Evolutionary conservation across 306 rosid species (phyloP).

Genomic region (Vachellia collinsii): DNA sequence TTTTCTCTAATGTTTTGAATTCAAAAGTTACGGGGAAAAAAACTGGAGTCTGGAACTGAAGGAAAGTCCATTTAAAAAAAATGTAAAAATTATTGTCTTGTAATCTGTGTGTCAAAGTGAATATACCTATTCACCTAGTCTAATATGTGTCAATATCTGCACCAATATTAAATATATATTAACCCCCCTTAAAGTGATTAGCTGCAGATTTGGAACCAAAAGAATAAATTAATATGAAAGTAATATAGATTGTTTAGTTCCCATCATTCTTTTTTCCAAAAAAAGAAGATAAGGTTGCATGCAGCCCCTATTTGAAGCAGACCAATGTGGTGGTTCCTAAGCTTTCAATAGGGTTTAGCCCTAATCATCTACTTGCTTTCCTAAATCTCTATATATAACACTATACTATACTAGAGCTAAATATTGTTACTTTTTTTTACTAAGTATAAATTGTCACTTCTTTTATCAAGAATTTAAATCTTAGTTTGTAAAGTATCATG

Average conservation of each 20-base stretch:
- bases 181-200: neutral
- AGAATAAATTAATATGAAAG: neutral
- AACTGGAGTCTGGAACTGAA: neutral
- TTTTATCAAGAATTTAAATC: no score
- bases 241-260: neutral
- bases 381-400: neutral
- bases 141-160: neutral
- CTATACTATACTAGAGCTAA: no score
- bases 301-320: neutral
- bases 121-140: neutral
- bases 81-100: neutral
- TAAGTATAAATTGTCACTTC: no score
- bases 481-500: no score
- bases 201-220: slow-evolving; percentile 3
- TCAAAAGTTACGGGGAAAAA: neutral
- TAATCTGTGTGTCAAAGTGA: neutral
- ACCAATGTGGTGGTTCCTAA: neutral
- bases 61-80: neutral
- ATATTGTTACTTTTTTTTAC: no score
- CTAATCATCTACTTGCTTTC: neutral
- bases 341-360: neutral
- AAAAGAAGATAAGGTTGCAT: neutral
- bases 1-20: neutral
- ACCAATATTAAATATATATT: neutral
- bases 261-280: neutral